Base-by-base conservation (phyloP, 768 basidiomycete genomes). In the Russula earlei region DNA sequence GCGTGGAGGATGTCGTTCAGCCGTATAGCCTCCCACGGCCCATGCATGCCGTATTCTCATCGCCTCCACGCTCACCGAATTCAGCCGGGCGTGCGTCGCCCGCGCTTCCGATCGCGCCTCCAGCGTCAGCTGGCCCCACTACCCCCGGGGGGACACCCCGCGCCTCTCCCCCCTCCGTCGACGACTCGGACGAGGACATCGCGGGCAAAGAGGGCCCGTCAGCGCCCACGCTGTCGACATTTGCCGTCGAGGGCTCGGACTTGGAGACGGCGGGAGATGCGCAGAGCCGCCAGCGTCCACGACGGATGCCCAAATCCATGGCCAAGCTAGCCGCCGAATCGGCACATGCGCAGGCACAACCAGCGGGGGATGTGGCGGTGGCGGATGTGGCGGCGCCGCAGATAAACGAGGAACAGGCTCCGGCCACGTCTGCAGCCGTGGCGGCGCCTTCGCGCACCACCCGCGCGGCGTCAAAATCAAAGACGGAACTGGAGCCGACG, bases 1-100 rank as follows among this genome's bases (percentile, higher is more conserved):
- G 76, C 14, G 84, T 81, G 7, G 86, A 84, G 63, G 81, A 79
- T 56, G 83, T 91, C 51, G 85, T 91, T 2, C 74, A 85, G 67
- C 78, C 81, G 2, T 91, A 81, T 67, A 77, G 77, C 55, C 71
- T 91, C 25, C 89, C 89, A 1, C 81, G 81, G 59, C 77, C 78
- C 64, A 75, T 73, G 7, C 67, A 63, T 62, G 67, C 49, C 27
- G 61, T 52, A 4, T 58, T 62, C 37, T 31, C 54, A 5, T 60
- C 61, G 4, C 58, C 58, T 29, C 60, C 54, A n/a, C 49, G 43
- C 51, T 48, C 58, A 1, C 58, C 54, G n/a, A 29, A 40, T 15
- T 10, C 53, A n/a, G 37, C 3, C 20, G 15, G 15, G 19, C 45
- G n/a, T 43, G 22, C 33, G 11, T 27, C 41, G 5, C 31, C 42